phyloP scores from a whole-genome alignment of 805 yeast species.

The Starmerella cellae region DNA sequence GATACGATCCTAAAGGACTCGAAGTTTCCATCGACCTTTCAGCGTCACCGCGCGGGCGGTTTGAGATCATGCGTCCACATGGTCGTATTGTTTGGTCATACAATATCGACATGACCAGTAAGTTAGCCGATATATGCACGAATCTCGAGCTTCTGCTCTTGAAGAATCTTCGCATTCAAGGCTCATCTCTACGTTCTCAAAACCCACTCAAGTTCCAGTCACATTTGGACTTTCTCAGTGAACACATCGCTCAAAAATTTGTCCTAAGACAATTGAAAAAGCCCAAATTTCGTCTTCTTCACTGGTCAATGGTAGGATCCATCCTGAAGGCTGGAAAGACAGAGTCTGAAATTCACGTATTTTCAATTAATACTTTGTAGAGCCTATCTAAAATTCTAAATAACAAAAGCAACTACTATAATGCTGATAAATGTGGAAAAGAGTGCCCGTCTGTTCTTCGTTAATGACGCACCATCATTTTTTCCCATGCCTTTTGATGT shows the following conservation, averaged over 20 bases:
- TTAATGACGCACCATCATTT: too few relatives aligned
- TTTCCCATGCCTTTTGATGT: too few relatives aligned
- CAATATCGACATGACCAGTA: too few relatives aligned
- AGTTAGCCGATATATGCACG: too few relatives aligned
- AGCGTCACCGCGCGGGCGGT: constrained; percentile 17
- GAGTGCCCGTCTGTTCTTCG: too few relatives aligned
- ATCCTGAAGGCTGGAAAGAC: background rate
- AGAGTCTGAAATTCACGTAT: background rate
- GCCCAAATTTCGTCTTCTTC: background rate
- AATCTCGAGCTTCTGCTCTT: constrained; percentile 14
- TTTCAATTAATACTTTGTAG: too few relatives aligned
- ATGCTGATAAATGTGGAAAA: too few relatives aligned
- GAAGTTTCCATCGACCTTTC: constrained; percentile 26
- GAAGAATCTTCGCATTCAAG: constrained; percentile 23
- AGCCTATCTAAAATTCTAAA: too few relatives aligned
- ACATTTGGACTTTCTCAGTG: constrained; percentile 21
- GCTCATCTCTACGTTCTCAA: constrained; percentile 26
- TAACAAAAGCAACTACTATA: too few relatives aligned
- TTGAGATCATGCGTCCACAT: constrained; percentile 21
- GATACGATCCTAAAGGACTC: constrained; percentile 22
- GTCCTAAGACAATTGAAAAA: constrained; percentile 18
- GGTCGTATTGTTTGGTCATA: constrained; percentile 23
- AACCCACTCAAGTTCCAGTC: constrained; percentile 19
- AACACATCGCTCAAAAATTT: constrained; percentile 22
- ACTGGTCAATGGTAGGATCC: background rate